Conservation (phyloP, 768 basidiomycete genomes). For the Obba rivulosa region DNA sequence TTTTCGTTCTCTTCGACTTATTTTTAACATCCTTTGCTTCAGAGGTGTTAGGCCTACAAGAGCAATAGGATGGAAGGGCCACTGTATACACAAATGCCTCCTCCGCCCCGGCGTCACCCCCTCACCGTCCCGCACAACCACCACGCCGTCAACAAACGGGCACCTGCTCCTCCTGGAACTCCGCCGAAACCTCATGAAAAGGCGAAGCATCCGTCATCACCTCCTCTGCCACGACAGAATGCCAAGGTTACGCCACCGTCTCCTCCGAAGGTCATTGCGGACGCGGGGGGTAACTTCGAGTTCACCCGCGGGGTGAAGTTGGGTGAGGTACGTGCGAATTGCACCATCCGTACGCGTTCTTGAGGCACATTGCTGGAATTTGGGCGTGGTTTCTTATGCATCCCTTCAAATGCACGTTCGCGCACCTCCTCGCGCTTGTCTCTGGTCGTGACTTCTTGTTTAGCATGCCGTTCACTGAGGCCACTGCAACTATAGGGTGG, state of each 20-base stretch:
- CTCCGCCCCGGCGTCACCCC: slow-evolving; percentile 22
- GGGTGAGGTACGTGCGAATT: slow-evolving; percentile 65
- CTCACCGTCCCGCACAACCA: slow-evolving; percentile 19
- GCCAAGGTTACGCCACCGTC: slow-evolving; percentile 78
- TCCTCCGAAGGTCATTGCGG: slow-evolving; percentile 70
- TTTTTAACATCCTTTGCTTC: slow-evolving; percentile 12
- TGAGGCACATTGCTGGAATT: neutral
- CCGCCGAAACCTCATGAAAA: slow-evolving; percentile 12
- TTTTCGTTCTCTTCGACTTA: slow-evolving; percentile 3
- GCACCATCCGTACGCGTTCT: neutral
- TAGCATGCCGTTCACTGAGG: neutral
- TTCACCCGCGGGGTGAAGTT: slow-evolving; percentile 77
- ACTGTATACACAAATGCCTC: slow-evolving; percentile 16
- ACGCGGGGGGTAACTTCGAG: slow-evolving; percentile 50
- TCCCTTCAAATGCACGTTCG: neutral
- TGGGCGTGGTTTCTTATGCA: too few relatives aligned
- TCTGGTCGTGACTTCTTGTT: neutral
- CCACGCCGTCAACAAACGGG: slow-evolving; percentile 18
- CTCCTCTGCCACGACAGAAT: slow-evolving; percentile 77
- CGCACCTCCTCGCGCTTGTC: neutral
- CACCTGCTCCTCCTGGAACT: slow-evolving; percentile 6
- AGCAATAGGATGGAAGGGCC: slow-evolving; percentile 17
- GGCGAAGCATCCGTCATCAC: slow-evolving; percentile 31
- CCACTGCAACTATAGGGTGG: slow-evolving; percentile 54
- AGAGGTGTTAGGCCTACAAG: slow-evolving; percentile 24